Evolutionary conservation across 768 basidiomycete species (phyloP).

Genomic region (Russula foetens): DNA sequence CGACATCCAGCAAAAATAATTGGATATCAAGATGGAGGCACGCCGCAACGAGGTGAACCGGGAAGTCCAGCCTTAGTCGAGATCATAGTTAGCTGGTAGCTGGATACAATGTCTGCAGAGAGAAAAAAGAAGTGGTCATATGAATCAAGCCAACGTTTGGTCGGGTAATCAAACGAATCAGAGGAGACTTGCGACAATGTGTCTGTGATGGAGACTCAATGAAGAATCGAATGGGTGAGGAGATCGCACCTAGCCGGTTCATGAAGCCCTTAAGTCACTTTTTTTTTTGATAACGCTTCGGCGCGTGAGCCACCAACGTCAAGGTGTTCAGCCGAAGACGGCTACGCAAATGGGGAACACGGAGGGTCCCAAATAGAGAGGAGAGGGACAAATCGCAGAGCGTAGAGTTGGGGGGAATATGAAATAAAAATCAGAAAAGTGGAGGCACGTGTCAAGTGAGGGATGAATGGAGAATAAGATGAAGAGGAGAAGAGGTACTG

Average conservation of each 20-base stretch:
- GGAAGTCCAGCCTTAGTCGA: not conserved
- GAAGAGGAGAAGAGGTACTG: no score
- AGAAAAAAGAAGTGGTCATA: not conserved
- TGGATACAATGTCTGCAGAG: not conserved
- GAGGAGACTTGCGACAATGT: not conserved
- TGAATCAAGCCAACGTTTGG: not conserved
- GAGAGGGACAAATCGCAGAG: not conserved
- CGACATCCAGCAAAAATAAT: not conserved
- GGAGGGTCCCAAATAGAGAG: not conserved
- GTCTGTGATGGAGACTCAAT: not conserved
- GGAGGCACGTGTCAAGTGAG: not conserved
- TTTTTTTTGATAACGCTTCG: not conserved
- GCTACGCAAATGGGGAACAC: not conserved
- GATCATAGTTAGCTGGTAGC: not conserved
- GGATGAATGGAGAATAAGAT: not conserved
- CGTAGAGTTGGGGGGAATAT: constrained; percentile 11
- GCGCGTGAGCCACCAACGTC: not conserved
- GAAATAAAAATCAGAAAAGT: constrained; percentile 1
- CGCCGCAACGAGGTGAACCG: not conserved
- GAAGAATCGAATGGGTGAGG: not conserved
- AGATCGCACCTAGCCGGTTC: not conserved
- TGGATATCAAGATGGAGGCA: not conserved
- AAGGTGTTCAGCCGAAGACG: not conserved
- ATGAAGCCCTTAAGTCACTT: not conserved
- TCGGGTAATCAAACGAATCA: not conserved